phyloP scores from a whole-genome alignment of 352 stramenopile genomes.

The Pythium periplocum region DNA sequence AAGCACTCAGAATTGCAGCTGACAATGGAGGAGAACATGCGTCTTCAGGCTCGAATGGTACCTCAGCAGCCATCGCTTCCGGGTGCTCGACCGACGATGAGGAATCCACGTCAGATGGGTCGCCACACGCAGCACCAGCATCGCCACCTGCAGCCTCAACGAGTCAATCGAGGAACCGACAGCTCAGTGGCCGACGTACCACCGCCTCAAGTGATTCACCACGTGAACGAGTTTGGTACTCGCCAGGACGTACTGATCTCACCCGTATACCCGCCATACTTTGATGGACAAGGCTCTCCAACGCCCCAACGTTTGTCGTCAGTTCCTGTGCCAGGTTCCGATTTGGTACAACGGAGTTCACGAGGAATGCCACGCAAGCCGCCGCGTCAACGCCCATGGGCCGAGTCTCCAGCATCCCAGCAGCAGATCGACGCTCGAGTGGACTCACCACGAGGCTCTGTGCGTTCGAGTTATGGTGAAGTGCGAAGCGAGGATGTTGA shows the following conservation, averaged over 20 bases:
- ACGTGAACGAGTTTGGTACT: conserved; percentile 66
- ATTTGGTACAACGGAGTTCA: conserved; percentile 4
- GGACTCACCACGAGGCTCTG: no score
- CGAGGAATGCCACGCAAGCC: conserved; percentile 8
- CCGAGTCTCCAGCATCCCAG: conserved; percentile 2
- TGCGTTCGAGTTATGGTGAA: no score
- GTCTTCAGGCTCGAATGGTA: not conserved
- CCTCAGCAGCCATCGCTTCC: not conserved
- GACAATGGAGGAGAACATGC: conserved; percentile 10
- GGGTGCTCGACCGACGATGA: no score
- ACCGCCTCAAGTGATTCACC: conserved; percentile 39
- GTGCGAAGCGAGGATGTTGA: no score
- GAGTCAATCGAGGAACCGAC: not conserved
- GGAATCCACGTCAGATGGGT: not conserved
- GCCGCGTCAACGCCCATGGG: not conserved
- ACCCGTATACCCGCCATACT: conserved; percentile 46
- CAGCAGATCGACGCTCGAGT: not conserved
- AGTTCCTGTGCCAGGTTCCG: conserved; percentile 2
- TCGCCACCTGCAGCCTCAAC: not conserved
- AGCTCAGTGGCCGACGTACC: not conserved
- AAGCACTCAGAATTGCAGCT: conserved; percentile 24
- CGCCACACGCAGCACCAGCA: not conserved
- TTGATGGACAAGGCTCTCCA: conserved; percentile 3
- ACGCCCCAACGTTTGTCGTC: conserved; percentile 6
- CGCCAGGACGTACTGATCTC: conserved; percentile 56